These are phyloP conservation scores for Musa acuminata DNA, from an alignment of 176 grass and related monocot genomes.

Conservation along the genomic window DNA sequence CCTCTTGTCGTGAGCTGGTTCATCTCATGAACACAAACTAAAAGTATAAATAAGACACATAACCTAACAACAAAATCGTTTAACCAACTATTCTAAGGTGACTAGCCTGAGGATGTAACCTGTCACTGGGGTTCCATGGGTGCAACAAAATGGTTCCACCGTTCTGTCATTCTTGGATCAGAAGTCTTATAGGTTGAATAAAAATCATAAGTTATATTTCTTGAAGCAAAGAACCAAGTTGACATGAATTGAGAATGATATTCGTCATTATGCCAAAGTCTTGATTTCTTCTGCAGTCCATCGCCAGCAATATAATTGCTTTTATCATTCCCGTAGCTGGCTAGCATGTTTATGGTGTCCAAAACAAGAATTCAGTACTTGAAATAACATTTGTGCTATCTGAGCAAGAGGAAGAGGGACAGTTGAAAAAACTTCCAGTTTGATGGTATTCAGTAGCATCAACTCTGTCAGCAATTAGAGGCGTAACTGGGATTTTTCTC, in stretches of 20 bases:
- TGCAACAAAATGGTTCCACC: constrained; percentile 21
- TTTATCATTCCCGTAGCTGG: constrained; percentile 21
- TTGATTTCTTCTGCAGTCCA: constrained; percentile 51
- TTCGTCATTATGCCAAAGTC: constrained; percentile 24
- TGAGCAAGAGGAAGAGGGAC: constrained; percentile 18
- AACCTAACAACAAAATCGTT: background rate
- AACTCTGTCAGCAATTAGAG: constrained; percentile 16
- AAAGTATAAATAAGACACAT: background rate
- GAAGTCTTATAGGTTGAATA: constrained; percentile 26
- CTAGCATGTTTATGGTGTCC: constrained; percentile 27
- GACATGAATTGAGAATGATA: background rate
- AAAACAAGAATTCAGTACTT: constrained; percentile 13
- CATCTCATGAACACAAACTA: background rate
- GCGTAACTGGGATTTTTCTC: constrained; percentile 26
- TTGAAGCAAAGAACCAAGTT: constrained; percentile 6
- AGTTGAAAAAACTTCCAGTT: constrained; percentile 41
- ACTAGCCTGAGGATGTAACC: constrained; percentile 36
- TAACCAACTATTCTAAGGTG: background rate
- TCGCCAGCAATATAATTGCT: constrained; percentile 24
- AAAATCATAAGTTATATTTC: background rate
- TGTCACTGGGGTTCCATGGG: constrained; percentile 9
- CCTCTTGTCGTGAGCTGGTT: constrained; percentile 11
- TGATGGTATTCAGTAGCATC: constrained; percentile 22
- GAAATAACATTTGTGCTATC: constrained; percentile 27
- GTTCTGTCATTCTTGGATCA: constrained; percentile 15